Evolutionary conservation across 352 stramenopile species (phyloP).

Genomic region (Phytophthora palmivora): DNA sequence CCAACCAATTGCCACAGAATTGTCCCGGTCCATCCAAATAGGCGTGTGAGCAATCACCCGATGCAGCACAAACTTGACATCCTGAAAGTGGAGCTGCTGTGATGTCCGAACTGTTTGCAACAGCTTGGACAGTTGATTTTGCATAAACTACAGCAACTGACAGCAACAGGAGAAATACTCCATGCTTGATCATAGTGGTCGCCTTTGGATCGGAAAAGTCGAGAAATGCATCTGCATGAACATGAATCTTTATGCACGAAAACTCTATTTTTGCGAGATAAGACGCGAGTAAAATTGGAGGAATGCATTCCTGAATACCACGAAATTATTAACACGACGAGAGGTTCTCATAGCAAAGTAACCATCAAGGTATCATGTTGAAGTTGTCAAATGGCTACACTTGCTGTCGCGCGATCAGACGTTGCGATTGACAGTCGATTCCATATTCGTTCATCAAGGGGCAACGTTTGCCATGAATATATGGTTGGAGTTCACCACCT

Average conservation of each 20-base stretch:
- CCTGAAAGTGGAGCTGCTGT: conserved; percentile 31
- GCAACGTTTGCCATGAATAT: no score
- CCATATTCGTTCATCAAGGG: no score
- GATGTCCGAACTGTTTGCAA: conserved; percentile 14
- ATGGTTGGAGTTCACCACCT: no score
- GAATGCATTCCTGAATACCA: no score
- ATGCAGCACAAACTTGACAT: conserved; percentile 33
- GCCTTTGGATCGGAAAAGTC: not conserved
- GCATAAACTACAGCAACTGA: conserved; percentile 21
- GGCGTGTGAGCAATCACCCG: conserved; percentile 33
- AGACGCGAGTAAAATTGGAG: not conserved
- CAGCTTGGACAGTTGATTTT: conserved; percentile 9
- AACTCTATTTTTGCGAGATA: no score
- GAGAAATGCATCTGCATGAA: conserved; percentile 1
- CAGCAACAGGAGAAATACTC: conserved; percentile 1
- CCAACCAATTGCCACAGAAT: conserved; percentile 44
- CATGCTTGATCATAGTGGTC: conserved; percentile 34
- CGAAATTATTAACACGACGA: no score
- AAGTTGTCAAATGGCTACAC: no score
- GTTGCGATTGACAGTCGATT: no score
- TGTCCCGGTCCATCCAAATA: conserved; percentile 35
- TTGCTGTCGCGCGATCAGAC: no score
- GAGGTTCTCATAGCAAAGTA: no score
- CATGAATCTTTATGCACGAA: not conserved
- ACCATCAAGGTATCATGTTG: no score